Evolutionary conservation across 2,329 filamentous ascomycete species (phyloP), one percentile per base, ranked within the genome.

Genomic region (Fusarium sp.): DNA sequence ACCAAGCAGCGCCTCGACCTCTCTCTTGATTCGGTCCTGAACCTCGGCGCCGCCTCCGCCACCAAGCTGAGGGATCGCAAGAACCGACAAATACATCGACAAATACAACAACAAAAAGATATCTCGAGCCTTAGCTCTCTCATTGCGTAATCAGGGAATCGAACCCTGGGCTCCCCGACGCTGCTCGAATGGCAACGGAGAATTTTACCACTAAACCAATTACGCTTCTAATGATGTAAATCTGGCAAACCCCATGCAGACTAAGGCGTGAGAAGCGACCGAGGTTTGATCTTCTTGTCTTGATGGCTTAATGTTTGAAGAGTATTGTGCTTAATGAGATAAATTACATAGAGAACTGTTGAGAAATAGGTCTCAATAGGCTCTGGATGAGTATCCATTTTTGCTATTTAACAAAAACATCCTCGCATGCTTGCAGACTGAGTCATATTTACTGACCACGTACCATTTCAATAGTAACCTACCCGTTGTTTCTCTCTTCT

Each of bases 181-280:
- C n/a, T 50, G 29, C 46, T 22, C 15, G 29, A 13, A 49, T 49
- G 46, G 46, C 46, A 50, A 50, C 46, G 46, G 46, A 50, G 46
- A 50, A 50, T 50, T 50, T 50, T 50, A 50, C 46, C 46, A 50
- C 46, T 50, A 50, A 50, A 50, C 46, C 46, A 50, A 50, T 50
- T 50, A 50, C 46, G 46, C 46, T 50, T 50, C 46, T 33, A 14
- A 4, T 33, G n/a, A 50, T 25, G 12, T 4, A 10, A 0, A 18
- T 5, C 0, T 2, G 5, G 10, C 2, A 2, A 13, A 13, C 2
- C 1, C 15, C 31, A 49, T 13, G 7, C 46, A 18, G 11, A 18
- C 1, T n/a, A 49, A 33, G 11, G 4, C 0, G 5, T 9, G 3
- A 13, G 5, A 22, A 0, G 7, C 2, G 7, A 9, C 15, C 29